A percentile compares a stretch with the other conserved stretches of the same genome.
Evolutionary conservation across 495 filamentous ascomycete genomes (phyloP).

Genomic region (Clohesyomyces aquaticus): DNA sequence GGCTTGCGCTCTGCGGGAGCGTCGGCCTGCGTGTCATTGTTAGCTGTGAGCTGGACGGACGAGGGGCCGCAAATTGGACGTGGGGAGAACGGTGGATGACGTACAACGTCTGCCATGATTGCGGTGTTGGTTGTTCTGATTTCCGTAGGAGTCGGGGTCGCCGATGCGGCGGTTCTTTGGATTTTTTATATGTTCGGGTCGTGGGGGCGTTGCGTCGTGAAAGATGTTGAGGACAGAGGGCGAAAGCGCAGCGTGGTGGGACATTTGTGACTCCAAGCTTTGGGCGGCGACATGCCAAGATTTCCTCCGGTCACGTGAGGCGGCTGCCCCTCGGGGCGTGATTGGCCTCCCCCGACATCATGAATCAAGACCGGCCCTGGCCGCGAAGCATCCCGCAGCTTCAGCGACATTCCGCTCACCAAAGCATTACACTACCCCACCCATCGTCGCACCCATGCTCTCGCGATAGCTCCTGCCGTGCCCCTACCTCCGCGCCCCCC

Average conservation of each 20-base stretch:
- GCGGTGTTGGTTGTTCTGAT: conserved; percentile 22
- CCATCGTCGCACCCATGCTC: conserved; percentile 3
- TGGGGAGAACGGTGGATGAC: conserved; percentile 42
- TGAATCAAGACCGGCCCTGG: no score
- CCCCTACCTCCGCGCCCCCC: conserved; percentile 6
- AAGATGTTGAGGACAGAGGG: no score
- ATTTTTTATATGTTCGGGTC: not conserved
- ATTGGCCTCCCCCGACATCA: no score
- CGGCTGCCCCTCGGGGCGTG: no score
- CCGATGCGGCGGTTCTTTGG: not conserved
- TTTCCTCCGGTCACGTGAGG: no score
- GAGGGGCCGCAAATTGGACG: conserved; percentile 9
- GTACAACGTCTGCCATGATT: conserved; percentile 60
- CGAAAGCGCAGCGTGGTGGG: no score
- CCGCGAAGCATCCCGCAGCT: conserved; percentile 3
- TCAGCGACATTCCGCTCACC: no score
- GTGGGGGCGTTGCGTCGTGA: conserved; percentile 6
- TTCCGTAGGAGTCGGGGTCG: not conserved
- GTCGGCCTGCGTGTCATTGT: conserved; percentile 20
- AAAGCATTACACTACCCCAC: no score
- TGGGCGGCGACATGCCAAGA: no score
- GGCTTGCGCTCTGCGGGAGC: conserved; percentile 56
- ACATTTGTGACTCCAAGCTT: no score
- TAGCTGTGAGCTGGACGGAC: conserved; percentile 2
- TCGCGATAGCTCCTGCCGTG: not conserved